These are phyloP conservation scores for Salvia rosmarinus DNA, from an alignment of 257 asterid genomes.

Conservation along the genomic window DNA sequence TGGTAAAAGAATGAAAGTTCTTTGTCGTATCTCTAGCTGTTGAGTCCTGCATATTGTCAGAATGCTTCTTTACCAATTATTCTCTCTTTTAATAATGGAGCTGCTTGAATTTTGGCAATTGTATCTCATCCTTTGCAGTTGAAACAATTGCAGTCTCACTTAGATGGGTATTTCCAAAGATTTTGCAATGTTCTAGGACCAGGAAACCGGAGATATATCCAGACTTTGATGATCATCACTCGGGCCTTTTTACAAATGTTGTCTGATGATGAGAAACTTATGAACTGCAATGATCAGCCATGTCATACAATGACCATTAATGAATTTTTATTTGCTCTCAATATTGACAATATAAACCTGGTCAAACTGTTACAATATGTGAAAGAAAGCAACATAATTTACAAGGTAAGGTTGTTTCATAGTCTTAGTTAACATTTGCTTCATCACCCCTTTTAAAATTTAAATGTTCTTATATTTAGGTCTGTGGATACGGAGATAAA, in stretches of 20 bases:
- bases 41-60: neutral
- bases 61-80: conserved; percentile 2
- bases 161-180: conserved; percentile 69
- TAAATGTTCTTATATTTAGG: conserved; percentile 46
- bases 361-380: conserved; percentile 67
- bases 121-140: conserved; percentile 57
- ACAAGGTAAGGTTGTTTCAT: conserved; percentile 62
- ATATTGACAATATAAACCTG: conserved; percentile 93
- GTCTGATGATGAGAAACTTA: conserved; percentile 43
- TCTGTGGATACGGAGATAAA: conserved; percentile 83
- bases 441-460: conserved; percentile 21
- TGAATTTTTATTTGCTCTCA: conserved; percentile 82
- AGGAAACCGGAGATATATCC: conserved; percentile 92
- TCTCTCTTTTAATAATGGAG: conserved; percentile 10
- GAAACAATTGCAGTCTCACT: conserved; percentile 63
- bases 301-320: conserved; percentile 66
- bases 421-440: conserved; percentile 22
- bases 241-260: conserved; percentile 60
- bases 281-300: conserved; percentile 33
- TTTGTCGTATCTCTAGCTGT: neutral
- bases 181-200: conserved; percentile 85
- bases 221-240: conserved; percentile 74
- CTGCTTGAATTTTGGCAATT: conserved; percentile 29
- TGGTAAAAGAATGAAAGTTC: neutral
- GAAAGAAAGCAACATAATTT: conserved; percentile 79